phyloP scores from a whole-genome alignment of 345 rosid genomes.

The Boechera stricta region DNA sequence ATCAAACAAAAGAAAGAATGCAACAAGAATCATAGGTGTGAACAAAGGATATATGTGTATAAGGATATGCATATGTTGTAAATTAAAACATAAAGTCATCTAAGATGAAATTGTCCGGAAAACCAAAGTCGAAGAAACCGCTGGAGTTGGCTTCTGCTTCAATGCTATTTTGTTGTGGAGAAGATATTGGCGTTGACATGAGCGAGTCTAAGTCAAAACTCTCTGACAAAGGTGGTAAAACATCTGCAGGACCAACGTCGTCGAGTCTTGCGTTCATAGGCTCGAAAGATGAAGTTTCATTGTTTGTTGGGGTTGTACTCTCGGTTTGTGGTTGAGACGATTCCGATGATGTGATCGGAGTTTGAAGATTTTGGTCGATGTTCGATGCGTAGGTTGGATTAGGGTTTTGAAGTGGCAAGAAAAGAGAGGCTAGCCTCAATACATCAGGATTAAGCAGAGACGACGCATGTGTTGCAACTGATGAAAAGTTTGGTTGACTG shows the following conservation, averaged over 20 bases:
- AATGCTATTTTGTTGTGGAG: slow-evolving; percentile 54
- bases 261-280: slow-evolving; percentile 19
- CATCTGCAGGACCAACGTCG: background rate
- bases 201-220: slow-evolving; percentile 60
- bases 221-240: slow-evolving; percentile 38
- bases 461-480: slow-evolving; percentile 29
- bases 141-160: slow-evolving; percentile 76
- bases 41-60: background rate
- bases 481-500: slow-evolving; percentile 58
- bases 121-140: slow-evolving; percentile 72
- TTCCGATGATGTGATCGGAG: slow-evolving; percentile 34
- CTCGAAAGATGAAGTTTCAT: slow-evolving; percentile 16
- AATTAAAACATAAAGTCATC: slow-evolving; percentile 60
- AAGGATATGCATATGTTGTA: background rate
- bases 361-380: slow-evolving; percentile 32
- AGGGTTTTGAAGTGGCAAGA: slow-evolving; percentile 29
- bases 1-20: slow-evolving; percentile 26
- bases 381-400: slow-evolving; percentile 1
- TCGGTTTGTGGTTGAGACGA: slow-evolving; percentile 43
- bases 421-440: slow-evolving; percentile 40
- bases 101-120: slow-evolving; percentile 71
- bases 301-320: slow-evolving; percentile 28
- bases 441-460: slow-evolving; percentile 41
- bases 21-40: slow-evolving; percentile 31
- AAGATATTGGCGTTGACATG: slow-evolving; percentile 63